These are phyloP conservation scores for Erythrophleum ivorense DNA, from an alignment of 331 rosid species.

Conservation along the genomic window DNA sequence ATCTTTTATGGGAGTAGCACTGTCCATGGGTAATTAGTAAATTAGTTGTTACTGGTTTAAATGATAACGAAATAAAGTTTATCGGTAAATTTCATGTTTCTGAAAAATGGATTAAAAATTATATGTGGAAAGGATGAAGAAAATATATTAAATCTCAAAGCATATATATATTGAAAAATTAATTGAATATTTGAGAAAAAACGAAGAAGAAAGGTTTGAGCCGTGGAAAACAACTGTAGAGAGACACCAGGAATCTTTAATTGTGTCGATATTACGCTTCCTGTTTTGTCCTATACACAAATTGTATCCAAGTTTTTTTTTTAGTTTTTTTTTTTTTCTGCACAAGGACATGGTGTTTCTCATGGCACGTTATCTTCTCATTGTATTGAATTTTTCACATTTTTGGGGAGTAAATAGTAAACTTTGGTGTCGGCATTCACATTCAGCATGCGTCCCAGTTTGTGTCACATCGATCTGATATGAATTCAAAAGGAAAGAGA, in stretches of 20 bases:
- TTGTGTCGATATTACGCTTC: slow-evolving; percentile 46
- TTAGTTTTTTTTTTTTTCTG: background rate
- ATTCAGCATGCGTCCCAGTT: background rate
- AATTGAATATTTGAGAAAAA: background rate
- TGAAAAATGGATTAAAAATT: no score
- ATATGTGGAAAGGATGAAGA: no score
- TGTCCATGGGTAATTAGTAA: no score
- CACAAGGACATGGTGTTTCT: background rate
- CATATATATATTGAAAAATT: no score
- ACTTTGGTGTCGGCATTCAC: background rate
- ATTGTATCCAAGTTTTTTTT: background rate
- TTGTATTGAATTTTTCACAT: background rate
- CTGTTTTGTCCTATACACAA: slow-evolving; percentile 40
- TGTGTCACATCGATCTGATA: slow-evolving; percentile 24
- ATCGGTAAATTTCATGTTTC: no score
- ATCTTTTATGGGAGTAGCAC: no score
- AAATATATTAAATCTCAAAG: no score
- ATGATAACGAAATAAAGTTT: no score
- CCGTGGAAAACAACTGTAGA: slow-evolving; percentile 17
- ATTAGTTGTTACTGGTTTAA: no score
- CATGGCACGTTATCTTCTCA: background rate
- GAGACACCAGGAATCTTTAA: slow-evolving; percentile 48
- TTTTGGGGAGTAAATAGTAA: background rate
- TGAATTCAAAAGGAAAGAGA: background rate
- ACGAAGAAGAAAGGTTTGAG: slow-evolving; percentile 12